Evolutionary conservation across 768 basidiomycete genomes (phyloP).

Genomic region (Zangia roseola): DNA sequence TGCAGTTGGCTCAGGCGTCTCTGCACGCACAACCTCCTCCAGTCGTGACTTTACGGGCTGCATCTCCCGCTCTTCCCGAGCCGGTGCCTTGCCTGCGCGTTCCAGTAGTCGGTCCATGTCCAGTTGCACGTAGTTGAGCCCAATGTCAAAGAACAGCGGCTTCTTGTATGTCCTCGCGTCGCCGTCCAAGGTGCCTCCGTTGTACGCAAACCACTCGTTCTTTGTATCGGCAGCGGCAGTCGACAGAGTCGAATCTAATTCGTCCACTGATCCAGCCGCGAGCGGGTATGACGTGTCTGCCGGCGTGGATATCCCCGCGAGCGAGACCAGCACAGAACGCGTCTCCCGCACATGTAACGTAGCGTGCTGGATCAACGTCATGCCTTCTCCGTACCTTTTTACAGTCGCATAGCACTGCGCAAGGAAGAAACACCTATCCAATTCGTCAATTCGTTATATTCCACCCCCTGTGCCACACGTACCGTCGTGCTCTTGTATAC

Average conservation of each 20-base stretch:
- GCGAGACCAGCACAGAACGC: slow-evolving; percentile 48
- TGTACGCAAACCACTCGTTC: slow-evolving; percentile 75
- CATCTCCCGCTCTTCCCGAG: slow-evolving; percentile 16
- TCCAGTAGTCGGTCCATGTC: slow-evolving; percentile 77
- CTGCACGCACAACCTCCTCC: slow-evolving; percentile 47
- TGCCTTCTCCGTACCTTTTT: slow-evolving; percentile 70
- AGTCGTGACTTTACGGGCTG: slow-evolving; percentile 50
- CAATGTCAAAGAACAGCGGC: slow-evolving; percentile 91
- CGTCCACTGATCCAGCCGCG: slow-evolving; percentile 38
- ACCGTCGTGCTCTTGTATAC: slow-evolving; percentile 77
- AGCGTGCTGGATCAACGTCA: slow-evolving; percentile 70
- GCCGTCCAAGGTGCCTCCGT: slow-evolving; percentile 56
- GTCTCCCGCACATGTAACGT: slow-evolving; percentile 75
- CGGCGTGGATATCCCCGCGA: slow-evolving; percentile 42
- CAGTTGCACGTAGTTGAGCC: slow-evolving; percentile 86
- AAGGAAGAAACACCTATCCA: slow-evolving; percentile 66
- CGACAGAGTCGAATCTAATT: slow-evolving; percentile 52
- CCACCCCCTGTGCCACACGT: slow-evolving; percentile 9
- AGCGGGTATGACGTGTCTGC: slow-evolving; percentile 55
- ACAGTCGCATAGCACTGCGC: slow-evolving; percentile 69
- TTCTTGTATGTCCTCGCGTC: slow-evolving; percentile 64
- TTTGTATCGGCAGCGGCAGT: slow-evolving; percentile 54
- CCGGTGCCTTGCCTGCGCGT: slow-evolving; percentile 59
- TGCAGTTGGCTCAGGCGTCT: slow-evolving; percentile 49
- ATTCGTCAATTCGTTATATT: slow-evolving; percentile 1